phyloP scores from a whole-genome alignment of 2,329 filamentous ascomycete species.

The Juglanconis oblonga region DNA sequence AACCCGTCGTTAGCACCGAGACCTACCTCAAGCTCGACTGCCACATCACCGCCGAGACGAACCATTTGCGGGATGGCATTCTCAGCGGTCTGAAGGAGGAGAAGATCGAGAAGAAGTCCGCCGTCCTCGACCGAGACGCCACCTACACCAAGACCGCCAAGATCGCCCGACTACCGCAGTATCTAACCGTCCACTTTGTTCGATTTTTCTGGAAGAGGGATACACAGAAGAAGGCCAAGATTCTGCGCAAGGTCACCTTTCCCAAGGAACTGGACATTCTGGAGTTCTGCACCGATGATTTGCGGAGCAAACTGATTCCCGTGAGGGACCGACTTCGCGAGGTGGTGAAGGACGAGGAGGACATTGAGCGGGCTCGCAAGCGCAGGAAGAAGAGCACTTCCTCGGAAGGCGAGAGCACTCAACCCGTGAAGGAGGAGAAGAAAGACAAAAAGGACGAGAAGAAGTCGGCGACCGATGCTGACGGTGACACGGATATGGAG shows the following conservation, averaged over 20 bases:
- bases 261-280: constrained; percentile 88
- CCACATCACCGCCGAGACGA: constrained; percentile 83
- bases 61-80: constrained; percentile 88
- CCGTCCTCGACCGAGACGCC: constrained; percentile 72
- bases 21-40: constrained; percentile 91
- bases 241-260: constrained; percentile 98
- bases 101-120: constrained; percentile 85
- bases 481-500: constrained; percentile 73
- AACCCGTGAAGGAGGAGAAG: constrained; percentile 42
- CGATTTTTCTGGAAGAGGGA: constrained; percentile 98
- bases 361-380: constrained; percentile 88
- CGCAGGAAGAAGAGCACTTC: constrained; percentile 68
- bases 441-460: constrained; percentile 41
- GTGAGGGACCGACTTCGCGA: constrained; percentile 97
- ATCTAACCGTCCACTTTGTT: constrained; percentile 94
- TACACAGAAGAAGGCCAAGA: constrained; percentile 97
- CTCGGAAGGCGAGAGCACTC: constrained; percentile 7
- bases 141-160: constrained; percentile 87
- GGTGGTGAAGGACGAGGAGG: constrained; percentile 90
- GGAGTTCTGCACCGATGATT: constrained; percentile 91
- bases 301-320: constrained; percentile 78
- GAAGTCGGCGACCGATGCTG: constrained; percentile 40
- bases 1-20: constrained; percentile 65
- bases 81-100: constrained; percentile 72
- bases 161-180: constrained; percentile 88